phyloP scores from a whole-genome alignment of 257 asterid species.

The Jaltomata sinuosa region DNA sequence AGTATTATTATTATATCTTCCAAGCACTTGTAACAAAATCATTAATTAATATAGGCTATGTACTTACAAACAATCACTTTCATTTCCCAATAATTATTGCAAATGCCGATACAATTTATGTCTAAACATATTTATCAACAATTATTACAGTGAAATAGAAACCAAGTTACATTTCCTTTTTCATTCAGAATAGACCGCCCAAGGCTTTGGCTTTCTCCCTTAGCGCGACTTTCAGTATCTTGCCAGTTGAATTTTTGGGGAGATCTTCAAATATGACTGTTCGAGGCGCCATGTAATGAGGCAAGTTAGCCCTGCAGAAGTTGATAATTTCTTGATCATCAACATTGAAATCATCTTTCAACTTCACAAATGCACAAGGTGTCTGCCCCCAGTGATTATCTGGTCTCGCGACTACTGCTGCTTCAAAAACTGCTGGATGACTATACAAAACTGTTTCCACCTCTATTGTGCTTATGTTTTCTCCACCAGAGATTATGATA shows the following conservation, averaged over 20 bases:
- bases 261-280: conserved; percentile 24
- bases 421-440: conserved; percentile 29
- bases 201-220: conserved; percentile 24
- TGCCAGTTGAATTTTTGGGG: conserved; percentile 29
- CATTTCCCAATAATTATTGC: too few species aligned
- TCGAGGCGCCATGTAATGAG: conserved; percentile 33
- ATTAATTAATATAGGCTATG: too few species aligned
- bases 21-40: too few species aligned
- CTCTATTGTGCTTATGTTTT: conserved; percentile 25
- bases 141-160: background rate
- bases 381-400: conserved; percentile 40
- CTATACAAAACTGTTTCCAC: conserved; percentile 21
- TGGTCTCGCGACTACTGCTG: conserved; percentile 33
- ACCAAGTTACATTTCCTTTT: background rate
- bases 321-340: conserved; percentile 14
- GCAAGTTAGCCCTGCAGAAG: conserved; percentile 24
- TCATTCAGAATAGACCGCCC: conserved; percentile 18
- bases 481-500: conserved; percentile 30
- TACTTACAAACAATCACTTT: too few species aligned
- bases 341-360: conserved; percentile 20
- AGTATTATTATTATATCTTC: too few species aligned
- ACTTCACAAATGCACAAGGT: conserved; percentile 30
- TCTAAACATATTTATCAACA: too few species aligned
- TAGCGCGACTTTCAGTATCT: conserved; percentile 18
- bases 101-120: too few species aligned